phyloP scores from a whole-genome alignment of 371 early-diverging fungal genomes.

The Vittaforma corneae region DNA sequence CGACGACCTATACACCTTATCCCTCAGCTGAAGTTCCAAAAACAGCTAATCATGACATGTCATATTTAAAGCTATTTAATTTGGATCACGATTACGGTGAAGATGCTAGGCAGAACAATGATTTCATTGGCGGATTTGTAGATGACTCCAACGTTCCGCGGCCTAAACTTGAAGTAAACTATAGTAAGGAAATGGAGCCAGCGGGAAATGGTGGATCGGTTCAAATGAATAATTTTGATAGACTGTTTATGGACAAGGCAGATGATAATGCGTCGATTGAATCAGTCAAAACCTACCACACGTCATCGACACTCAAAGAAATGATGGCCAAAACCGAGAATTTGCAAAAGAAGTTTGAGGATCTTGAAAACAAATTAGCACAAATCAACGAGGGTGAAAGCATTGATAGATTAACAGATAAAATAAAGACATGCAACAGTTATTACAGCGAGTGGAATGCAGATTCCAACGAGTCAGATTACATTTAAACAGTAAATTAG shows the following conservation, averaged over 20 bases:
- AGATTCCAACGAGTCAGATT: conserved; percentile 49
- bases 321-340: conserved; percentile 56
- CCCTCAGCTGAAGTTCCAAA: no score
- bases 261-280: conserved; percentile 20
- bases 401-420: conserved; percentile 36
- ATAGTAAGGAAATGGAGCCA: not conserved
- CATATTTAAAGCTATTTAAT: conserved; percentile 23
- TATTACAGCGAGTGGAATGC: conserved; percentile 43
- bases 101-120: not conserved
- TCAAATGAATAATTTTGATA: not conserved
- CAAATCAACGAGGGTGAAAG: conserved; percentile 47
- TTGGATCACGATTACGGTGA: conserved; percentile 21
- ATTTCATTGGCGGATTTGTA: not conserved
- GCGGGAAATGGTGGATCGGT: not conserved
- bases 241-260: not conserved
- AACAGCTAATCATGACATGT: no score
- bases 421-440: conserved; percentile 32
- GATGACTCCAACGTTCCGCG: not conserved
- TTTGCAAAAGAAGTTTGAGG: conserved; percentile 52
- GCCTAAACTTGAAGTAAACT: not conserved
- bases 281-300: conserved; percentile 45
- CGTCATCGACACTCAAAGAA: conserved; percentile 53
- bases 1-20: no score
- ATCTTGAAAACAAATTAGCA: conserved; percentile 52
- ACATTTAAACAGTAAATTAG: conserved; percentile 24